Evolutionary conservation across 2,329 filamentous ascomycete species (phyloP).

Genomic region (Cytospora leucostoma): DNA sequence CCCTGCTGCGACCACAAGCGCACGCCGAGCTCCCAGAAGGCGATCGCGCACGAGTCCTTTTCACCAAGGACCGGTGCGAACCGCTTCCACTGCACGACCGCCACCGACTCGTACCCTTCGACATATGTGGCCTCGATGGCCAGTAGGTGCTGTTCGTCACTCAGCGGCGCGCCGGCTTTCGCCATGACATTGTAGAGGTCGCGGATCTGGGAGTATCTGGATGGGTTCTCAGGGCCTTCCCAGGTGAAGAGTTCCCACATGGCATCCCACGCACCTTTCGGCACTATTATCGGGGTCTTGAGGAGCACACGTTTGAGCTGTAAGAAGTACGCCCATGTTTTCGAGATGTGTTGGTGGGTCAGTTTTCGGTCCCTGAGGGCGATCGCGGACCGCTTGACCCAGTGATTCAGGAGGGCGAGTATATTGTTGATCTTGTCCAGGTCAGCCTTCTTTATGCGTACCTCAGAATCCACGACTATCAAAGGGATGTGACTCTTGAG

Average conservation of each 20-base stretch:
- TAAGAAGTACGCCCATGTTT: slow-evolving; percentile 53
- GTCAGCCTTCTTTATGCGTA: neutral
- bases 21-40: slow-evolving; percentile 66
- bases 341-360: slow-evolving; percentile 33
- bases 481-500: slow-evolving; percentile 8
- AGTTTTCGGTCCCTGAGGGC: slow-evolving; percentile 40
- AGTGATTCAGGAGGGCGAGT: slow-evolving; percentile 32
- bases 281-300: slow-evolving; percentile 55
- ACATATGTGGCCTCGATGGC: slow-evolving; percentile 70
- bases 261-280: slow-evolving; percentile 61
- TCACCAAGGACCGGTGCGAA: slow-evolving; percentile 52
- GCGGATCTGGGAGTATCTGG: slow-evolving; percentile 62
- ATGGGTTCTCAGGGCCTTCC: slow-evolving; percentile 51
- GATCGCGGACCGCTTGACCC: slow-evolving; percentile 36
- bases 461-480: neutral
- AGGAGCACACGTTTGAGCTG: slow-evolving; percentile 47
- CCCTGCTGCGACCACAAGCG: slow-evolving; percentile 62
- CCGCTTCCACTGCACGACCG: slow-evolving; percentile 65
- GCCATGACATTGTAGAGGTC: slow-evolving; percentile 67
- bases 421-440: slow-evolving; percentile 30
- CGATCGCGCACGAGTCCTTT: slow-evolving; percentile 3
- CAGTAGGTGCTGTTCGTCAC: slow-evolving; percentile 60
- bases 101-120: slow-evolving; percentile 60
- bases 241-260: slow-evolving; percentile 66
- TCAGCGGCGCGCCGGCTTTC: slow-evolving; percentile 56